phyloP scores from a whole-genome alignment of 169 alveolate genomes.

The Plasmodium malariae region DNA sequence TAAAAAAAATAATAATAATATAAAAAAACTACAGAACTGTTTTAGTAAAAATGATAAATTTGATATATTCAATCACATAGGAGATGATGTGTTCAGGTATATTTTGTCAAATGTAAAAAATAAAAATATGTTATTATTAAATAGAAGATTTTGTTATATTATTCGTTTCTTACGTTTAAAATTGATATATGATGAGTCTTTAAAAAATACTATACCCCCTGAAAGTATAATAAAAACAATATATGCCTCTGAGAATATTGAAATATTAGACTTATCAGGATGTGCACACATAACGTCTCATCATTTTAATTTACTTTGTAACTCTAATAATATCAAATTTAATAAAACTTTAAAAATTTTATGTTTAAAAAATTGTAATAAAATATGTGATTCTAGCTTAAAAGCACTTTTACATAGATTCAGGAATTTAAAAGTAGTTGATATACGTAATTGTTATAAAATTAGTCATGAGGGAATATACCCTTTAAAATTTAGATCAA shows the following conservation, averaged over 20 bases:
- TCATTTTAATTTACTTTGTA: conserved; percentile 49
- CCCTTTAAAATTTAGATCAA: conserved; percentile 27
- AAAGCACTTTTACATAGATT: conserved; percentile 44
- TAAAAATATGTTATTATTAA: conserved; percentile 43
- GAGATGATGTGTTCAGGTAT: conserved; percentile 65
- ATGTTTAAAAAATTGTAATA: conserved; percentile 40
- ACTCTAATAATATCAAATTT: conserved; percentile 48
- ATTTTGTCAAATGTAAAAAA: conserved; percentile 44
- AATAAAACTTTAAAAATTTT: conserved; percentile 21
- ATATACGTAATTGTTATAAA: conserved; percentile 63
- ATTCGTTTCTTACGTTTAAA: conserved; percentile 25
- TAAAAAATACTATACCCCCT: conserved; percentile 64
- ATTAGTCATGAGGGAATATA: conserved; percentile 61
- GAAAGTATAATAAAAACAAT: conserved; percentile 65
- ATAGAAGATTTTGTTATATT: conserved; percentile 33
- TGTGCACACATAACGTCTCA: conserved; percentile 66
- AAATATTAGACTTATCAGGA: conserved; percentile 53
- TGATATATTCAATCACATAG: conserved; percentile 40
- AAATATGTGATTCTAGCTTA: conserved; percentile 57
- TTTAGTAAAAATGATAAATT: conserved; percentile 43
- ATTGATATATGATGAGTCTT: conserved; percentile 46
- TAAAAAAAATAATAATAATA: not conserved
- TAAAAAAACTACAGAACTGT: not conserved
- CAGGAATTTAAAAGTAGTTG: conserved; percentile 22
- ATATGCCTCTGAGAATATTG: conserved; percentile 18